Evolutionary conservation across 2,329 filamentous ascomycete species (phyloP).

Genomic region (Sclerotinia minor): DNA sequence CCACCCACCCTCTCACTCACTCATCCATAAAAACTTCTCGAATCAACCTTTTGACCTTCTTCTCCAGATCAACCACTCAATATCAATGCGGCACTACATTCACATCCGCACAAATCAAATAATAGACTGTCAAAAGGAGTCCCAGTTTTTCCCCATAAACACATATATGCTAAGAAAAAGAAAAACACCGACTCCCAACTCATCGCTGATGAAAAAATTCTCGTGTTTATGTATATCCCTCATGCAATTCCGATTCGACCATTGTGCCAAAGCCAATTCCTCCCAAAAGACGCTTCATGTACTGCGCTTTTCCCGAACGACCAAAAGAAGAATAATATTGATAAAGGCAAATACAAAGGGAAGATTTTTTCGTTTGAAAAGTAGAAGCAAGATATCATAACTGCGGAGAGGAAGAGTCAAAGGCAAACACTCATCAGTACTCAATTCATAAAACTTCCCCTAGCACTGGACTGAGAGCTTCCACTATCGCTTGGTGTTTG

Average conservation of each 20-base stretch:
- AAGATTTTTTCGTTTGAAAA: background rate
- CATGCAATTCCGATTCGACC: slow-evolving; percentile 12
- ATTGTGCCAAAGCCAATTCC: slow-evolving; percentile 11
- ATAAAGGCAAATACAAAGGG: slow-evolving; percentile 3
- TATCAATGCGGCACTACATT: slow-evolving; percentile 9
- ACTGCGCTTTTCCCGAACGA: slow-evolving; percentile 11
- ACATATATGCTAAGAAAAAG: slow-evolving; percentile 8
- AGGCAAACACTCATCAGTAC: background rate
- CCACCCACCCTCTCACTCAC: no score
- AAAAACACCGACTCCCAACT: slow-evolving; percentile 10
- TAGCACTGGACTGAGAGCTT: slow-evolving; percentile 33
- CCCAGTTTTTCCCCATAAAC: slow-evolving; percentile 16
- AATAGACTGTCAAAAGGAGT: background rate
- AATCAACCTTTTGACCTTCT: background rate
- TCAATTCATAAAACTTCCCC: slow-evolving; percentile 31
- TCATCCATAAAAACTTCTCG: background rate
- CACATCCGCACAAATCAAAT: slow-evolving; percentile 9
- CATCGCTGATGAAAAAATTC: slow-evolving; percentile 16
- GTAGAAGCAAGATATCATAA: slow-evolving; percentile 2
- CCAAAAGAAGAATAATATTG: background rate
- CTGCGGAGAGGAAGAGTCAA: background rate
- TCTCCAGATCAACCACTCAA: background rate
- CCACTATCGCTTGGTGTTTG: slow-evolving; percentile 58
- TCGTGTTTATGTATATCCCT: slow-evolving; percentile 7
- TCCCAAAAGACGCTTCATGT: slow-evolving; percentile 17